Evolutionary conservation across 148 eudicot genomes (phyloP).

Genomic region (Heliamphora exappendiculata): DNA sequence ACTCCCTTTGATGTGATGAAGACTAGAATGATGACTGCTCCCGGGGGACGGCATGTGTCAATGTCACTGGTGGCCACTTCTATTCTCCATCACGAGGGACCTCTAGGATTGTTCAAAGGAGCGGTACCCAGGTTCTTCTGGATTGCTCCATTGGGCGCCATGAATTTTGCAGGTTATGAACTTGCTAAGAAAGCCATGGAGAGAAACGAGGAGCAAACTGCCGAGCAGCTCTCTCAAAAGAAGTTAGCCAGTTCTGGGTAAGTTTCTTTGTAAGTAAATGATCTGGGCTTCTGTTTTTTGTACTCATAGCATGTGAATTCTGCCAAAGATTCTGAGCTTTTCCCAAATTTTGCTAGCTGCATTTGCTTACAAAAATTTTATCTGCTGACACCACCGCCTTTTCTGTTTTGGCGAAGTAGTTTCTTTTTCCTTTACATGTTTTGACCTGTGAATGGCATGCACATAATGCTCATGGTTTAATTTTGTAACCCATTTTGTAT

Average conservation of each 20-base stretch:
- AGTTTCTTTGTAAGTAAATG: not conserved
- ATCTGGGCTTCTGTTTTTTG: not conserved
- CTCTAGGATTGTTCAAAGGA: conserved; percentile 86
- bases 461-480: not conserved
- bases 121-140: conserved; percentile 92
- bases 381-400: not conserved
- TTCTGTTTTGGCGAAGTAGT: not conserved
- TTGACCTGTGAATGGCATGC: conserved; percentile 6
- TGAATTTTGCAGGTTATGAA: conserved; percentile 94
- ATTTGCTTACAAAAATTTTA: not conserved
- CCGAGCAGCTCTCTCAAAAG: conserved; percentile 34
- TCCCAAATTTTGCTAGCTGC: conserved; percentile 5
- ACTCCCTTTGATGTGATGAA: conserved; percentile 93
- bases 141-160: conserved; percentile 89
- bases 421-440: not conserved
- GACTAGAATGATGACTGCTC: conserved; percentile 92
- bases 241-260: conserved; percentile 19
- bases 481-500: conserved; percentile 4
- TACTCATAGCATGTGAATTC: conserved; percentile 9
- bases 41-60: conserved; percentile 57
- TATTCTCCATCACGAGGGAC: conserved; percentile 73
- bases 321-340: conserved; percentile 15
- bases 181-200: conserved; percentile 82
- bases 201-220: conserved; percentile 36
- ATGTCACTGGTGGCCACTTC: conserved; percentile 59